Evolutionary conservation across 164 flowering plant genomes (phyloP), one percentile per base, ranked within the genome.

Genomic region (Dillenia suffruticosa): DNA sequence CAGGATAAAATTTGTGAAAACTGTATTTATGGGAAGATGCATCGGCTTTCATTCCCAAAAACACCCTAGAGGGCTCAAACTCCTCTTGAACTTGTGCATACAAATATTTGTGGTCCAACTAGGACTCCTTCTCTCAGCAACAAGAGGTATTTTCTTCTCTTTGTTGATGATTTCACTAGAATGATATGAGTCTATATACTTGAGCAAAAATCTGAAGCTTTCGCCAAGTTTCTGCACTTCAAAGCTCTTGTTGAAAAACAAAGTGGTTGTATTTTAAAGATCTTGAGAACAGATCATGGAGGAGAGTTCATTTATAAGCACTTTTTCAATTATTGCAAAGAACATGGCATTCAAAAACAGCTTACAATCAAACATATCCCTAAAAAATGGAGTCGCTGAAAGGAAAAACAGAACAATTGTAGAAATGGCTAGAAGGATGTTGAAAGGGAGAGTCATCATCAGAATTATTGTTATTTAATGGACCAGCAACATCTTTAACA

Each of bases 91-190:
- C 16, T 65, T 9, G 68, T 66, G 26, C 63, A 66, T 43, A 61
- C 44, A 8, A 47, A 63, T 53, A 59, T 62, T 10, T 68, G 66
- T 62, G 53, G 66, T 2, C n/a, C 71, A 49, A 50, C 12, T 9
- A 11, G 40, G 15, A 61, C 59, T 14, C 46, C 26, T 8, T 44
- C 63, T 11, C 12, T 49, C 17, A 32, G 52, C 19, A 49, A 49
- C 10, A 61, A 22, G 22, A 13, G 56, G n/a, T 63, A 57, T 32
- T 63, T 69, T 44, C 49, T 63, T 49, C 47, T 54, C 10, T 54
- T 69, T 63, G 59, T 63, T 40, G 72, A 59, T 59, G 59, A 69
- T 55, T 63, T 5, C 15, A 63, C 47, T 54, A 69, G 63, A 55
- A 58, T 58, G 43, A 63, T 46, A 56, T 58, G 54, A 51, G 63